Conservation (phyloP, 2,329 filamentous ascomycete species). For the Botrytis fabae region DNA sequence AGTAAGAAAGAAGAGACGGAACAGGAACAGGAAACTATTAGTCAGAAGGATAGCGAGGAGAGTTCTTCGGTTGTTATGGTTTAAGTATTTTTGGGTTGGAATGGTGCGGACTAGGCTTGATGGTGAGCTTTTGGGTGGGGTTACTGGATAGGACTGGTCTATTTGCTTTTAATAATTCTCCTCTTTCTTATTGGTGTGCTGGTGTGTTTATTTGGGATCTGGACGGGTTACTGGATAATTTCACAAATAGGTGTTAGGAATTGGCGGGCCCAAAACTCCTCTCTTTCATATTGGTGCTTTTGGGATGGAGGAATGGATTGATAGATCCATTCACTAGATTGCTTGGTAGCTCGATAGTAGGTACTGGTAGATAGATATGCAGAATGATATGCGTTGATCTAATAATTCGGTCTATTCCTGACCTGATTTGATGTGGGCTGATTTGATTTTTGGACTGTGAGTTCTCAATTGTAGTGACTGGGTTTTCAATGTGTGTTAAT, state of each 20-base stretch:
- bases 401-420: not conserved
- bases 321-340: not conserved
- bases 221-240: not conserved
- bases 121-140: not conserved
- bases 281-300: not conserved
- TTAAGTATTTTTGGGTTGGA: not conserved
- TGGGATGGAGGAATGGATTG: not conserved
- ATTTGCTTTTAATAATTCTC: not conserved
- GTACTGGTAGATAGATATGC: not conserved
- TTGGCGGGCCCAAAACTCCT: not conserved
- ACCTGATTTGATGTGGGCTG: not conserved
- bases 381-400: not conserved
- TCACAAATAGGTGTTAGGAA: not conserved
- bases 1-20: not conserved
- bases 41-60: constrained; percentile 4
- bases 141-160: not conserved
- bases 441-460: not conserved
- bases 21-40: not conserved
- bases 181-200: not conserved
- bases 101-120: not conserved
- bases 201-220: not conserved
- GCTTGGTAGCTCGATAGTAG: not conserved
- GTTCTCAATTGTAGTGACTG: not conserved
- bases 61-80: constrained; percentile 20
- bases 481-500: not conserved